Conservation (phyloP, 1,139 yeast genomes). For the Yamadazyma membranifaciens region DNA sequence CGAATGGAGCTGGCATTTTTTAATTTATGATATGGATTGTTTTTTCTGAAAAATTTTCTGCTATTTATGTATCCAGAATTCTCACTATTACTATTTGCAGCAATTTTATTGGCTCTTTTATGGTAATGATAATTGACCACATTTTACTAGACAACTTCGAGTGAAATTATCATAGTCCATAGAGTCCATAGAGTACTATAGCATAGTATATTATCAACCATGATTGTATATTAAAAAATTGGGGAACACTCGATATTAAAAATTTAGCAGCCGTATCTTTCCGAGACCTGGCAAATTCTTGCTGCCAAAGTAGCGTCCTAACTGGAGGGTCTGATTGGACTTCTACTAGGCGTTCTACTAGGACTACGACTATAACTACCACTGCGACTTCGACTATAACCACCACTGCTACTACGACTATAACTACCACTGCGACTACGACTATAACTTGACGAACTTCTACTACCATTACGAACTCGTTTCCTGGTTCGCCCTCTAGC, state of each 20-base stretch:
- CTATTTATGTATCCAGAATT: slow-evolving; percentile 1
- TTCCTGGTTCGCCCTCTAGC: slow-evolving; percentile 17
- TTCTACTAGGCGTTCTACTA: slow-evolving; percentile 12
- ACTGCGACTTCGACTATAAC: slow-evolving; percentile 10
- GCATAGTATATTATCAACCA: no score
- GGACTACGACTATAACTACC: slow-evolving; percentile 17
- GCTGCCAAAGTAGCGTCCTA: no score
- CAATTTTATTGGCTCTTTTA: slow-evolving; percentile 9
- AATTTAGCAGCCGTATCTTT: no score
- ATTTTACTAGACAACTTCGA: slow-evolving; percentile 1
- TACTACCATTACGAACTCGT: slow-evolving; percentile 10
- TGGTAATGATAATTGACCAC: neutral
- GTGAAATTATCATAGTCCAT: neutral
- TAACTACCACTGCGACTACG: slow-evolving; percentile 13
- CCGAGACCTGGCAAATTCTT: no score
- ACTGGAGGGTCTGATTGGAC: slow-evolving; percentile 3
- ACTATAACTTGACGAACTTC: slow-evolving; percentile 18
- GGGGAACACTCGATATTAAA: no score
- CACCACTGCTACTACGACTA: slow-evolving; percentile 6
- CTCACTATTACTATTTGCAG: slow-evolving; percentile 9
- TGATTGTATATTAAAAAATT: no score
- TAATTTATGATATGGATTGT: neutral
- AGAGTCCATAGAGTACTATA: no score
- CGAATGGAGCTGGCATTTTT: slow-evolving; percentile 62
- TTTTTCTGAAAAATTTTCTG: slow-evolving; percentile 6